Base-by-base conservation (phyloP, 139 green algal genomes). In the Chlamydomonas sp. region DNA sequence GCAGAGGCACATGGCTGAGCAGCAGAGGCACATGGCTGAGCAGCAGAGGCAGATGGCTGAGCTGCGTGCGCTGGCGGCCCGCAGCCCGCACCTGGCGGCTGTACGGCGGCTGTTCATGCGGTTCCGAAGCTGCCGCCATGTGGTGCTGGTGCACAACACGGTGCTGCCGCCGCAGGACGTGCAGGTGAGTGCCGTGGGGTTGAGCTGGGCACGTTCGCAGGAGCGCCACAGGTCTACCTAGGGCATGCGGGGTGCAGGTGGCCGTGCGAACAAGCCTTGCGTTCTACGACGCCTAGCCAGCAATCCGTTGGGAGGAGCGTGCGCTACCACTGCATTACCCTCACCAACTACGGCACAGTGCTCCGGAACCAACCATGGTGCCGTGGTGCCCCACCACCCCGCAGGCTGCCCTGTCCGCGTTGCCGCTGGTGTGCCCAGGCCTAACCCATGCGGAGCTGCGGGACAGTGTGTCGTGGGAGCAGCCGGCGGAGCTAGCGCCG, bases 391-490 rank as follows among this genome's bases (percentile, higher is more conserved):
- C 79, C 63, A 14, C 6, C 16, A 31, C 10, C 2, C 60, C 60
- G 17, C 79, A 77, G 49, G 49, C 66, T 0, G 66, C 79, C 7
- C 31, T 85, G 4, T 59, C 14, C 2, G 6, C 62, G 49, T 57
- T 85, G 49, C 68, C 64, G 5, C 2, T 2, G 6, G 7, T 86
- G 7, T 71, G 57, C n/a, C 82, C 83, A 4, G 0, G 0, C 17
- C 4, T 77, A 12, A 5, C 14, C 4, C 63, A 78, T 49, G 8
- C 83, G 7, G 84, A 88, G 83, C 63, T 88, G 49, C 83, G 83
- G 14, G 83, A 88, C 74, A 83, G 73, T 10, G 74, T 81, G 49
- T 77, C 74, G 0, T 88, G 74, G 83, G 57, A 77, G 63, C 74
- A 83, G 83, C 83, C 83, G 16, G 4, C 63, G 63, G 63, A 74